A percentile compares a stretch with the other conserved stretches of the same genome.
These are phyloP conservation scores for Eustoma russellianum DNA, from an alignment of 257 asterid species.

Conservation along the genomic window DNA sequence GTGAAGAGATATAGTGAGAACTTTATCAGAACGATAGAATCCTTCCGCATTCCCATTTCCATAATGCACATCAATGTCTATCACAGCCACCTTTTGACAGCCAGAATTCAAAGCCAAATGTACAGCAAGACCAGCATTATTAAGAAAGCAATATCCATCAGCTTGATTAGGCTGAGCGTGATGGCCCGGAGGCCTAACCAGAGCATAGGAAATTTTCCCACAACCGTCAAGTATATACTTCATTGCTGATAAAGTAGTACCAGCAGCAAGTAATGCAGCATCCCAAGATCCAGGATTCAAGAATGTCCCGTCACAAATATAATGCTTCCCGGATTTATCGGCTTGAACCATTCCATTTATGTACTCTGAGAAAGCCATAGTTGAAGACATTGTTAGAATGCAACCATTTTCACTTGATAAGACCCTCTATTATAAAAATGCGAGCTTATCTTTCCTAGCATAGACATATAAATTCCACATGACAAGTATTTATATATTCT, in stretches of 20 bases:
- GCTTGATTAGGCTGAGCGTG: constrained; percentile 90
- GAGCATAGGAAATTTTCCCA: constrained; percentile 51
- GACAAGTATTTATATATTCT: too few relatives aligned
- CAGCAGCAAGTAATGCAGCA: constrained; percentile 85
- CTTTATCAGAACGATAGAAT: constrained; percentile 49
- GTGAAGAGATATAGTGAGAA: constrained; percentile 80
- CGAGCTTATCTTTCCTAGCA: too few relatives aligned
- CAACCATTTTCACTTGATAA: too few relatives aligned
- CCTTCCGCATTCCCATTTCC: constrained; percentile 97
- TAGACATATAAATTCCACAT: too few relatives aligned
- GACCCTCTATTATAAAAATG: too few relatives aligned
- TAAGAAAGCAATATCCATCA: constrained; percentile 88
- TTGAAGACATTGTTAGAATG: not conserved
- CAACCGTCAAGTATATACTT: constrained; percentile 49
- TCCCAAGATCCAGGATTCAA: constrained; percentile 85
- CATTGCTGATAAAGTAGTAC: constrained; percentile 82
- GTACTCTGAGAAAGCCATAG: constrained; percentile 40
- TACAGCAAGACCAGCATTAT: constrained; percentile 78
- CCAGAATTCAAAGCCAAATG: constrained; percentile 52
- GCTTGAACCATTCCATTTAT: constrained; percentile 69
- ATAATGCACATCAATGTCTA: constrained; percentile 88
- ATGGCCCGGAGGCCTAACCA: constrained; percentile 96
- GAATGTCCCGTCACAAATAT: constrained; percentile 62
- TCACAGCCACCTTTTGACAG: constrained; percentile 41
- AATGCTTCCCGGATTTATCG: constrained; percentile 38